Evolutionary conservation across 1,284 basidiomycete species (phyloP), one percentile per base, ranked within the genome.

Genomic region (Leccinum fallax): DNA sequence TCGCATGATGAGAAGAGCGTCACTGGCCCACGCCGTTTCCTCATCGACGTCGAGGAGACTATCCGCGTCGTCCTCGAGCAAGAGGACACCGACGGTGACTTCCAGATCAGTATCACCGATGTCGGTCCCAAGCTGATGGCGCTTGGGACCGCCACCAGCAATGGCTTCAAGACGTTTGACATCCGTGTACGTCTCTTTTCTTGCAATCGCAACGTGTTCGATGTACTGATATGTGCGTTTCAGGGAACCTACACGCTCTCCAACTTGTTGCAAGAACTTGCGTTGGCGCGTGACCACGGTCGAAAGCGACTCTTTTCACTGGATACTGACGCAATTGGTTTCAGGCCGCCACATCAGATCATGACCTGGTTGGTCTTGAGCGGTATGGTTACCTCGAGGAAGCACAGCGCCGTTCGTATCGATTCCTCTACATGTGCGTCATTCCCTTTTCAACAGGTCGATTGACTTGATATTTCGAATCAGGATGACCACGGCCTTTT

Each of bases 21-120:
- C n/a, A 82, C 86, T 2, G 84, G 80, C 0, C 89, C 90, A 21
- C 83, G 95, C 52, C 89, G 94, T 34, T 99, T 98, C 80, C 85
- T 98, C 43, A 95, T 99, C 64, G 97, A 98, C 71, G 97, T 99
- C n/a, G 97, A 99, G 72, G 95, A 98, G 78, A 99, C 97, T 34
- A 95, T 99, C 76, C 89, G 95, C 53, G 88, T 98, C 63, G 89
- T 99, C 6, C 88, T 99, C 36, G 95, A 97, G 76, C 97, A 99
- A 75, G 97, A 99, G 74, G 97, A 99, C 76, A 98, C 97, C 5
- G 95, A 99, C 68, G 92, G 92, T 54, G 95, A 99, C 78, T 95
- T 96, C 75, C 91, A 98, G 79, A 98, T 99, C 71, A 95, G 93
- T 67, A 88, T 98, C 72, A 96, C 93, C 21, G 97, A 99, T 75